Base-by-base conservation (phyloP, 805 yeast species). In the Lipomyces anomalus region DNA sequence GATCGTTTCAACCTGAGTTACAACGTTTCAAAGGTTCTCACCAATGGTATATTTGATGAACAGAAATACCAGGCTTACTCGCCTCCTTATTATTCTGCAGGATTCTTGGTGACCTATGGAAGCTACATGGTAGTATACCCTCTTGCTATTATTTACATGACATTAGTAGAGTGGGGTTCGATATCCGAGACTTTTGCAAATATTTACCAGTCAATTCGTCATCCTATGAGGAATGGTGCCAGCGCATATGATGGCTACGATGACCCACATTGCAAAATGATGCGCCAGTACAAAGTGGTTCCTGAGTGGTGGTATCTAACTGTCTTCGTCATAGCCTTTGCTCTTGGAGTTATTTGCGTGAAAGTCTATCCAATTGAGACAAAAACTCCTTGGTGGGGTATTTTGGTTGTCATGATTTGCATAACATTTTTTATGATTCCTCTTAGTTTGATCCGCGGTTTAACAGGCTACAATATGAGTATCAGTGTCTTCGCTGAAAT, bases 401-500 rank as follows among this genome's bases (percentile, higher is more conserved):
- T 81, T 16, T 67, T 79, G 43, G 71, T 80, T 47, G 79, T 80
- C 1, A 64, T 80, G 7, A 65, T 69, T n/a, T 69, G 80, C 50
- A 76, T 79, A 40, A 60, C 74, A 32, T 62, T 76, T 11, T 74
- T 80, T 58, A 63, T 82, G 40, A 64, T 81, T 37, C 89, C 88
- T 4, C 67, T 79, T 20, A 78, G 81, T 1, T 66, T 82, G 17
- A 70, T 82, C 42, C 75, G 73, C 17, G 81, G 85, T 3, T 73
- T 77, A 29, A 79, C 88, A 0, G 82, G 82, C 65, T 73, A 67
- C 38, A 57, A 71, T 1, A 73, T 80, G 46, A 82, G 82, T 9
- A 65, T 80, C 50, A 77, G 76, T 55, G 84, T 80, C 4, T 60
- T 82, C 43, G 74, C 81, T 2, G 86, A 81, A 58, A 65, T 82